phyloP scores from a whole-genome alignment of 805 yeast genomes.

The Ascoidea rubescens region DNA sequence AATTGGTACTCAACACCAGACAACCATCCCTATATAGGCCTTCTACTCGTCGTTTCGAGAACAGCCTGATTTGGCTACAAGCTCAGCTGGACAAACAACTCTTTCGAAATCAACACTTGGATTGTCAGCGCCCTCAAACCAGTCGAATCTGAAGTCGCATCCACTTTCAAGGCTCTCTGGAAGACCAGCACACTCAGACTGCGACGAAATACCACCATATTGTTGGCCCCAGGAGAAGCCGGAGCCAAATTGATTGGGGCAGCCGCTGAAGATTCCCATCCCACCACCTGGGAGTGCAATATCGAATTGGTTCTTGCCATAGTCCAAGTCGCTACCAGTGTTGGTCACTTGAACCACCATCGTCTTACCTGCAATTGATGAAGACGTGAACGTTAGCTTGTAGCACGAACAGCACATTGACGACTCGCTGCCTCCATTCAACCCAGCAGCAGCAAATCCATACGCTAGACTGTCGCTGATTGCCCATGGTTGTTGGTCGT shows the following conservation, averaged over 20 bases:
- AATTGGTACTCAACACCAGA: too few species aligned
- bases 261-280: conserved; percentile 4
- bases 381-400: conserved; percentile 4
- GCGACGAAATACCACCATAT: conserved; percentile 6
- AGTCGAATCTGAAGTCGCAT: conserved; percentile 7
- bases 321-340: conserved; percentile 3
- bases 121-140: conserved; percentile 6
- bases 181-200: conserved; percentile 2
- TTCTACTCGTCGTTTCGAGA: conserved; percentile 2
- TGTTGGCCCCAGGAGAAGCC: conserved; percentile 4
- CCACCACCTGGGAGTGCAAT: conserved; percentile 7
- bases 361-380: conserved; percentile 2
- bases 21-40: too few species aligned
- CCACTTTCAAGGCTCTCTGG: conserved; percentile 5
- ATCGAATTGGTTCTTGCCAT: conserved; percentile 3
- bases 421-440: conserved; percentile 1
- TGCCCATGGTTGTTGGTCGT: conserved; percentile 6
- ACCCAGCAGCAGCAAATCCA: conserved; percentile 4
- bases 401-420: conserved; percentile 4
- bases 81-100: conserved; percentile 8
- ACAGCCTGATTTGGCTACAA: conserved; percentile 5
- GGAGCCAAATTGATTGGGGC: conserved; percentile 2
- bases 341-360: conserved; percentile 7
- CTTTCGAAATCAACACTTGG: conserved; percentile 4
- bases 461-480: conserved; percentile 3